Conservation (phyloP, 2,329 filamentous ascomycete species). For the Trichophyton rubrum region DNA sequence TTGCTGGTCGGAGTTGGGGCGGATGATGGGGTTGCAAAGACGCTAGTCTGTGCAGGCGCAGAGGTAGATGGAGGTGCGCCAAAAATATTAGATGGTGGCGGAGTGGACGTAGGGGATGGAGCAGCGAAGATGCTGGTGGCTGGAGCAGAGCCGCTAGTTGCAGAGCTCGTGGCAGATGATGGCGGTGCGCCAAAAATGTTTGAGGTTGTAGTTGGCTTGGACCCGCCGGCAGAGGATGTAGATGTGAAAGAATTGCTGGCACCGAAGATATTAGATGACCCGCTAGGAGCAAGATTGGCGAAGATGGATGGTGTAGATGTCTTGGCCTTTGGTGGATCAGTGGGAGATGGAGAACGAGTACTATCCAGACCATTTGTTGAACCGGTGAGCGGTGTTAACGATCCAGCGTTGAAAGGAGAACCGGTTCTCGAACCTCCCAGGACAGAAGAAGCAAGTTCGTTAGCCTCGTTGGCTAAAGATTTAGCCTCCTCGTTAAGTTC, state of each 20-base stretch:
- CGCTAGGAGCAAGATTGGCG: neutral
- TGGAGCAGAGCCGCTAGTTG: neutral
- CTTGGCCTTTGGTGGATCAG: slow-evolving; percentile 4
- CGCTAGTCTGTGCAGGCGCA: neutral
- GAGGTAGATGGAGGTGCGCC: neutral
- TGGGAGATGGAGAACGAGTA: slow-evolving; percentile 15
- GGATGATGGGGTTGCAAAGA: too few relatives aligned
- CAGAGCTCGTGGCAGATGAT: neutral
- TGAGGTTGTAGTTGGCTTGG: neutral
- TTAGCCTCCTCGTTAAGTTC: slow-evolving; percentile 5
- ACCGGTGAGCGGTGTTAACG: slow-evolving; percentile 14
- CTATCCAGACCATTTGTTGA: slow-evolving; percentile 8
- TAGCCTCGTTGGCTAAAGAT: slow-evolving; percentile 9
- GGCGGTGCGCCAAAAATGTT: slow-evolving; percentile 4
- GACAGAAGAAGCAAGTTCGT: slow-evolving; percentile 14
- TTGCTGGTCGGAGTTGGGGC: too few relatives aligned
- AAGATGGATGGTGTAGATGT: slow-evolving; percentile 3
- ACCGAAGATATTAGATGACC: neutral
- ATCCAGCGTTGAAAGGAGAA: slow-evolving; percentile 18
- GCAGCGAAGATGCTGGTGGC: slow-evolving; percentile 1
- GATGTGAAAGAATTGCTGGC: neutral
- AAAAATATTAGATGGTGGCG: slow-evolving; percentile 1
- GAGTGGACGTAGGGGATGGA: slow-evolving; percentile 4
- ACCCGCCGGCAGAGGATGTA: neutral
- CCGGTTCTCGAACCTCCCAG: slow-evolving; percentile 19